Percentiles rank a stretch among this genome's conserved stretches.
Evolutionary conservation across 257 asterid genomes (phyloP).

Genomic region (Nicotiana knightiana): DNA sequence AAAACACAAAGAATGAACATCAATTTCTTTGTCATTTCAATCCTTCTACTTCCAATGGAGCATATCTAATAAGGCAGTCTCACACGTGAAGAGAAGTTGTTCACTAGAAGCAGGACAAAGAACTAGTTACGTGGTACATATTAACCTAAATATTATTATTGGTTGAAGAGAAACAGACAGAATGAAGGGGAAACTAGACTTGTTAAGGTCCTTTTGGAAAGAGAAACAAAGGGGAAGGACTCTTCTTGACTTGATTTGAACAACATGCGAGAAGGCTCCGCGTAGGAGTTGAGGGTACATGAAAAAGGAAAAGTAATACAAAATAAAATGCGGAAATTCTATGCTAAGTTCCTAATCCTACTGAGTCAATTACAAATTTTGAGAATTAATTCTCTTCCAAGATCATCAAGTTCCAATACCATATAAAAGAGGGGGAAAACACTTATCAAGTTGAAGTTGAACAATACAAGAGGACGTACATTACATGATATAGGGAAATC

Average conservation of each 20-base stretch:
- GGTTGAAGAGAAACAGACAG: not conserved
- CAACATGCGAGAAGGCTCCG: not conserved
- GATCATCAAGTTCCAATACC: not conserved
- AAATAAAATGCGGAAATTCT: not conserved
- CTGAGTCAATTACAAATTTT: too few relatives aligned
- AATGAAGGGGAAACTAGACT: not conserved
- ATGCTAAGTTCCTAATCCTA: not conserved
- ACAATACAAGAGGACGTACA: not conserved
- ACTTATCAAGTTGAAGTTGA: not conserved
- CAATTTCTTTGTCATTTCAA: slow-evolving; percentile 6
- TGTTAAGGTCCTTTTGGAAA: not conserved
- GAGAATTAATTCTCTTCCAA: not conserved
- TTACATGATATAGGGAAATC: not conserved
- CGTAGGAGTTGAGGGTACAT: not conserved
- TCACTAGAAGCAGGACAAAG: not conserved
- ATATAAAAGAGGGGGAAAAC: not conserved
- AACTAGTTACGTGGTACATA: not conserved
- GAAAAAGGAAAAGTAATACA: not conserved
- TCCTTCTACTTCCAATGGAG: not conserved
- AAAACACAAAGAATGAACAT: not conserved
- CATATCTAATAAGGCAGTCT: not conserved
- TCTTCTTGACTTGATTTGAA: not conserved
- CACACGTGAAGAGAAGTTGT: not conserved
- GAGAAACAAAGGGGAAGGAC: not conserved
- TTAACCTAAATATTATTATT: not conserved